phyloP scores from a whole-genome alignment of 345 rosid genomes.

The Eucalyptus coolabah region DNA sequence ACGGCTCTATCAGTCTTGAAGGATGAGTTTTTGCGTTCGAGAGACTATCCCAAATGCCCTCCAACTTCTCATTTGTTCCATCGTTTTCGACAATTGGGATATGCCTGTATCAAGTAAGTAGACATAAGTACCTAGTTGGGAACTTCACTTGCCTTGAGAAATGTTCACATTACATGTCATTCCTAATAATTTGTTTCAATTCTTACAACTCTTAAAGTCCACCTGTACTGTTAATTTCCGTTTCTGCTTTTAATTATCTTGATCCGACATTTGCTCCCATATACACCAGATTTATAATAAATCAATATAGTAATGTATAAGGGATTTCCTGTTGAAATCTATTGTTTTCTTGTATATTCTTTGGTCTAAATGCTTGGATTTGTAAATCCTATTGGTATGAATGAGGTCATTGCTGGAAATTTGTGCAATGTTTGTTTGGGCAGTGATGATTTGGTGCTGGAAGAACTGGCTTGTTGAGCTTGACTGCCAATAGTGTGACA shows the following conservation, averaged over 20 bases:
- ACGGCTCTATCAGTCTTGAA: conserved; percentile 84
- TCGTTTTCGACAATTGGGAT: conserved; percentile 90
- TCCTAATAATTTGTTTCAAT: background rate
- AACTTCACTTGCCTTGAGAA: background rate
- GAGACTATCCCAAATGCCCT: conserved; percentile 97
- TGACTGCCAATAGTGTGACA: background rate
- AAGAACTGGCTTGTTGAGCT: background rate
- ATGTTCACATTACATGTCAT: background rate
- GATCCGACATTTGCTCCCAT: background rate
- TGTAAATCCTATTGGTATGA: background rate
- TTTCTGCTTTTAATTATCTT: background rate
- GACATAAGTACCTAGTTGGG: background rate
- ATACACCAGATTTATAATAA: background rate
- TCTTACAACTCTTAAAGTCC: background rate
- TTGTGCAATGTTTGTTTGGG: background rate
- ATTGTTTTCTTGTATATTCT: background rate
- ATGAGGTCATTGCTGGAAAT: background rate
- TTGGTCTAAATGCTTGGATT: background rate
- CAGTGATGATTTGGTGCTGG: background rate
- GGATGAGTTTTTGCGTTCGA: conserved; percentile 94
- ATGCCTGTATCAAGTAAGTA: conserved; percentile 87
- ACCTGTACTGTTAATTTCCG: background rate
- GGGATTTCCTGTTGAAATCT: background rate
- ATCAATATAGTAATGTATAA: background rate
- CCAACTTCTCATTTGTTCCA: conserved; percentile 90